Conservation (phyloP, 2,329 filamentous ascomycete genomes). For the Nemania sp. region DNA sequence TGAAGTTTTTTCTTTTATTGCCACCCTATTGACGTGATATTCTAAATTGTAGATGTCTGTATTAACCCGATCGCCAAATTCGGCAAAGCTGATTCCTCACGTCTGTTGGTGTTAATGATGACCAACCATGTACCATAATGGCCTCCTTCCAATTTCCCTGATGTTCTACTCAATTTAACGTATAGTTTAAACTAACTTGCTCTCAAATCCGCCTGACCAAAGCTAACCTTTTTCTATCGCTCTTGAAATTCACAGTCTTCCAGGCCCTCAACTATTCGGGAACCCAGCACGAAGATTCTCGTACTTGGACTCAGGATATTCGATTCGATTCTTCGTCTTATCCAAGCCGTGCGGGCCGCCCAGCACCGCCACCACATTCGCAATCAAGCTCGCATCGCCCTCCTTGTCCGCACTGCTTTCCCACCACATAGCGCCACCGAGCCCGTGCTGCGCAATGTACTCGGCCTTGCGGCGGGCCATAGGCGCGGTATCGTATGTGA, state of each 20-base stretch:
- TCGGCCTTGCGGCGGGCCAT: slow-evolving; percentile 71
- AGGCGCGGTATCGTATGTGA: slow-evolving; percentile 76
- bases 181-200: too few relatives aligned
- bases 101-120: too few relatives aligned
- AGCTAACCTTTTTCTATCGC: neutral
- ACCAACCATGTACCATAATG: too few relatives aligned
- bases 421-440: slow-evolving; percentile 98
- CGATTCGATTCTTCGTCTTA: slow-evolving; percentile 60
- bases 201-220: too few relatives aligned
- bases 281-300: slow-evolving; percentile 68
- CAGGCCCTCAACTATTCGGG: slow-evolving; percentile 44
- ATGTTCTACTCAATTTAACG: too few relatives aligned
- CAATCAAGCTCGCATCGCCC: slow-evolving; percentile 69
- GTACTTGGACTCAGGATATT: slow-evolving; percentile 69
- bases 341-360: slow-evolving; percentile 58
- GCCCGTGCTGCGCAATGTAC: slow-evolving; percentile 66
- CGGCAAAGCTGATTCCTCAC: too few relatives aligned
- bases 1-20: neutral
- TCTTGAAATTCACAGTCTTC: neutral
- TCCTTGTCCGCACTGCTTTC: slow-evolving; percentile 79
- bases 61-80: too few relatives aligned
- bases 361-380: slow-evolving; percentile 61
- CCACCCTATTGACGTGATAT: neutral
- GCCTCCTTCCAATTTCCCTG: too few relatives aligned
- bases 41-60: neutral